Evolutionary conservation across 208 protist genomes (phyloP).

Genomic region (Trypanosoma congolense): DNA sequence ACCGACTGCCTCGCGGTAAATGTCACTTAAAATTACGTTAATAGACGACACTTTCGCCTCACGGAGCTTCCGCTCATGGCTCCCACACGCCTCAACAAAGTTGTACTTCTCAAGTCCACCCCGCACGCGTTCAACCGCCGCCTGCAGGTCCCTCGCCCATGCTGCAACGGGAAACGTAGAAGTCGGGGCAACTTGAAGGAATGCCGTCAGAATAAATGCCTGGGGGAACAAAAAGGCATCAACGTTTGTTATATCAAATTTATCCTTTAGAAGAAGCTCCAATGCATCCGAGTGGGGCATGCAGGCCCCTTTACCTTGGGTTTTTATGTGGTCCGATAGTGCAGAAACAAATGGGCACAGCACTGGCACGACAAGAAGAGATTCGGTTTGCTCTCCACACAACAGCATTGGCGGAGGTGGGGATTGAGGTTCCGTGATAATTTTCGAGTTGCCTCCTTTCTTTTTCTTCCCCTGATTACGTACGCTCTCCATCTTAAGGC

Average conservation of each 20-base stretch:
- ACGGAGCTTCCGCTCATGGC: slow-evolving; percentile 7
- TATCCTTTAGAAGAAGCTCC: slow-evolving; percentile 20
- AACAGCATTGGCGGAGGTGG: slow-evolving; percentile 6
- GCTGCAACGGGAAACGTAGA: slow-evolving; percentile 39
- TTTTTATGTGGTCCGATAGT: slow-evolving; percentile 31
- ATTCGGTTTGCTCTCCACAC: slow-evolving; percentile 3
- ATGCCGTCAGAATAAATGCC: slow-evolving; percentile 43
- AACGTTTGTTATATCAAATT: not conserved
- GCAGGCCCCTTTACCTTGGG: slow-evolving; percentile 19
- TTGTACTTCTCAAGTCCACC: not conserved
- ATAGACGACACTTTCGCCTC: slow-evolving; percentile 5
- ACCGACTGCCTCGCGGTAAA: slow-evolving; percentile 18
- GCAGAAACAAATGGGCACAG: slow-evolving; percentile 30
- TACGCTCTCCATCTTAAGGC: slow-evolving; percentile 19
- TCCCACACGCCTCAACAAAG: not conserved
- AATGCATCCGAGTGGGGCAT: slow-evolving; percentile 18
- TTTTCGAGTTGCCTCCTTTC: slow-evolving; percentile 22
- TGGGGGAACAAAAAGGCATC: slow-evolving; percentile 65
- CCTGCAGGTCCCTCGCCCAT: slow-evolving; percentile 35
- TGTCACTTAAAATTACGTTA: slow-evolving; percentile 5
- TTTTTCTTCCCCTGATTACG: slow-evolving; percentile 40
- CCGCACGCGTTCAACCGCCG: slow-evolving; percentile 22
- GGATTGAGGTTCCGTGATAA: not conserved
- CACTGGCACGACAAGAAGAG: slow-evolving; percentile 24
- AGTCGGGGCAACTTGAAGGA: slow-evolving; percentile 44